phyloP scores from a whole-genome alignment of 2,329 filamentous ascomycete species.

The Gliomastix tumulicola region DNA sequence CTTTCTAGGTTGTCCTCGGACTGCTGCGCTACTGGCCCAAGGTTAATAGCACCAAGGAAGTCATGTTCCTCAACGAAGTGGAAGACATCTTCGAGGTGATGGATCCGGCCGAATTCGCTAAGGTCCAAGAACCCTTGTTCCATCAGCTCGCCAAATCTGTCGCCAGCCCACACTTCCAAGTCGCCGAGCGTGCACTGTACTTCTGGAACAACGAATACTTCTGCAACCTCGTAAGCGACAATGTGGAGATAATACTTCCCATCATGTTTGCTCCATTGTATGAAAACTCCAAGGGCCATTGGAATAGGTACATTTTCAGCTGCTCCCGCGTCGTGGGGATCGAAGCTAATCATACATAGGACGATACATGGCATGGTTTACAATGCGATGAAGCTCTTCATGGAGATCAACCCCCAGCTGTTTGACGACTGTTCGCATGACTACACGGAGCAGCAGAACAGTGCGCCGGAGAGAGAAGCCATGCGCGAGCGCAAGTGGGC shows the following conservation, averaged over 20 bases:
- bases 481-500: conserved; percentile 86
- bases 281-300: conserved; percentile 98
- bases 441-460: conserved; percentile 95
- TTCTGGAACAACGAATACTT: conserved; percentile 99
- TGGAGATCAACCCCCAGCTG: conserved; percentile 98
- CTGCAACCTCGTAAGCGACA: conserved; percentile 97
- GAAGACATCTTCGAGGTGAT: conserved; percentile 99
- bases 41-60: conserved; percentile 98
- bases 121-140: conserved; percentile 96
- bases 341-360: conserved; percentile 51
- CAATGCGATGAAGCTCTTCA: conserved; percentile 99
- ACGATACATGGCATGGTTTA: conserved; percentile 99
- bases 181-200: conserved; percentile 92
- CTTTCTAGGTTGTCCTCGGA: conserved; percentile 79
- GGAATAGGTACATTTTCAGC: conserved; percentile 78
- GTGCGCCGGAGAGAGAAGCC: conserved; percentile 75
- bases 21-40: conserved; percentile 97
- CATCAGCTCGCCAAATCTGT: conserved; percentile 97
- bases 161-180: conserved; percentile 97
- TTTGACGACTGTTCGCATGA: conserved; percentile 99
- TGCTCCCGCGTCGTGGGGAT: too few relatives aligned
- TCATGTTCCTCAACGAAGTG: conserved; percentile 99
- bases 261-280: conserved; percentile 99
- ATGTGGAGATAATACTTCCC: conserved; percentile 94
- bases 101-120: conserved; percentile 97